phyloP scores from a whole-genome alignment of 805 yeast genomes.

The Clavispora asparagi region DNA sequence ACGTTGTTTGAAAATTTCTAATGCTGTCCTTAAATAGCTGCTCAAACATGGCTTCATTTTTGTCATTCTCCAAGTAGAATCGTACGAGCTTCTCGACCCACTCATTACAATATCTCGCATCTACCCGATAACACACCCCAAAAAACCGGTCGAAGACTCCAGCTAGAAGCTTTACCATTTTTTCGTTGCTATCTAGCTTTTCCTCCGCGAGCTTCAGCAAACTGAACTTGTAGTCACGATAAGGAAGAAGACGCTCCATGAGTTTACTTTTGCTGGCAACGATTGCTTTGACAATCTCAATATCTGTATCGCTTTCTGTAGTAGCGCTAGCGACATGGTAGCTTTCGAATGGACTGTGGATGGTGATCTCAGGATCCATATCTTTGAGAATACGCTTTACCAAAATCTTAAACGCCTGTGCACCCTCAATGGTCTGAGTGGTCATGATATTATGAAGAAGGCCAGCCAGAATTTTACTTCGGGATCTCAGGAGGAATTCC shows the following conservation, averaged over 20 bases:
- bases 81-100: conserved; percentile 7
- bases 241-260: conserved; percentile 6
- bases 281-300: conserved; percentile 11
- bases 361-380: conserved; percentile 1
- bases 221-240: conserved; percentile 6
- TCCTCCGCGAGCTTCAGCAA: conserved; percentile 3
- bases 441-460: conserved; percentile 6
- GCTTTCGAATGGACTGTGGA: conserved; percentile 8
- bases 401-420: conserved; percentile 5
- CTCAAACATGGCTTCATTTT: conserved; percentile 1
- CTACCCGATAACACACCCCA: conserved; percentile 7
- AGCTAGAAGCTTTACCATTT: conserved; percentile 4
- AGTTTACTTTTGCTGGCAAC: conserved; percentile 9
- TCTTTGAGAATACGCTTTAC: conserved; percentile 2
- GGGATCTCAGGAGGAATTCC: conserved; percentile 2
- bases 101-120: conserved; percentile 9
- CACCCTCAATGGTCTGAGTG: conserved; percentile 6
- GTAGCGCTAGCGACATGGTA: background rate
- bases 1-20: background rate
- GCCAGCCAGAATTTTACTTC: background rate
- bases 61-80: conserved; percentile 2
- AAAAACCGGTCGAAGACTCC: conserved; percentile 12
- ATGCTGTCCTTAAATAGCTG: conserved; percentile 5
- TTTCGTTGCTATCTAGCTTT: conserved; percentile 3
- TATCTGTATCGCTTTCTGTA: background rate